These are phyloP conservation scores for Bipolaris cookei DNA, from an alignment of 2,329 filamentous ascomycete genomes.

Conservation along the genomic window DNA sequence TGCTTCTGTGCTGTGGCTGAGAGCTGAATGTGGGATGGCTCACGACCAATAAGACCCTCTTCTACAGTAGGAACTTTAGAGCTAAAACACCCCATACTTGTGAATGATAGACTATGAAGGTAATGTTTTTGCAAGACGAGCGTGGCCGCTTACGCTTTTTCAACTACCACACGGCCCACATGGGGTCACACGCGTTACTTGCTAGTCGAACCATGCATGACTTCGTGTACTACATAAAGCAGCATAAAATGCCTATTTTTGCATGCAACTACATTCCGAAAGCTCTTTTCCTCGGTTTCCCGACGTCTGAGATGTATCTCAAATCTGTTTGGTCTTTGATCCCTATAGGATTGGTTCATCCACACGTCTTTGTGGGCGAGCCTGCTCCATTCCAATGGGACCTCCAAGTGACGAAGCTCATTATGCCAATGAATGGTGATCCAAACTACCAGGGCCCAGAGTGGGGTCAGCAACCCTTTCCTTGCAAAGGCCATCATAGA, in stretches of 20 bases:
- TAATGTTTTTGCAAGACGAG: background rate
- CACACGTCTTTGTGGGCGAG: slow-evolving; percentile 6
- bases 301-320: background rate
- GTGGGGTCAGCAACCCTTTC: slow-evolving; percentile 11
- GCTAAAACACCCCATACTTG: background rate
- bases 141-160: background rate
- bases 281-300: background rate
- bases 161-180: background rate
- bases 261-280: background rate
- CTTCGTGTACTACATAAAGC: background rate
- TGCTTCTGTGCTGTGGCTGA: background rate
- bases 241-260: background rate
- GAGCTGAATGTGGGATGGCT: background rate
- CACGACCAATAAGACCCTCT: background rate
- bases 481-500: slow-evolving; percentile 10
- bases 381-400: slow-evolving; percentile 5
- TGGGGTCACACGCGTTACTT: background rate
- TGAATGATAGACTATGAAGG: background rate
- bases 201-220: background rate
- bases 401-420: slow-evolving; percentile 8
- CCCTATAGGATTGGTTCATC: slow-evolving; percentile 1
- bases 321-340: background rate
- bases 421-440: slow-evolving; percentile 14
- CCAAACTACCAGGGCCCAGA: slow-evolving; percentile 5
- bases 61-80: background rate